Evolutionary conservation across 2,329 filamentous ascomycete genomes (phyloP), one percentile per base, ranked within the genome.

Genomic region (Ceratocystis diversiconidia): DNA sequence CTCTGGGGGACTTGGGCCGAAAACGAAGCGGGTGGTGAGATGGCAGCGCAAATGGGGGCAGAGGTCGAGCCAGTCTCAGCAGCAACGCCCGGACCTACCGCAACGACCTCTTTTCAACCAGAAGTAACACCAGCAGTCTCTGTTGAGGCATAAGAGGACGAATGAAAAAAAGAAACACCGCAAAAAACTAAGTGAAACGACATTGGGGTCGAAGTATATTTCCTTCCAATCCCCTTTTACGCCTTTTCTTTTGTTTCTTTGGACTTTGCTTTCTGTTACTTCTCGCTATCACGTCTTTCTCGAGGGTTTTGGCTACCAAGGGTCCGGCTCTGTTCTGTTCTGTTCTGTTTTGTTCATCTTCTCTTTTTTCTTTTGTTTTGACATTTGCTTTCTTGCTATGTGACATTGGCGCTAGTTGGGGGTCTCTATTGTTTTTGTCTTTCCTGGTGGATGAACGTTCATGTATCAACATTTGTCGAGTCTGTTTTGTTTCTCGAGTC

Each of bases 1-100:
- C 85, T 99, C 1, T 99, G 94, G 92, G 94, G 92, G 63, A 85
- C 87, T 46, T 99, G 94, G 94, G 94, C 94, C 0, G 94, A 97
- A 79, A 79, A 81, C 46, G 84, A 86, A 73, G 83, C 83, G 57
- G 83, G 83, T 67, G 84, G 83, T 62, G 83, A 85, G 73, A 83
- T 84, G 65, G 82, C 79, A 12, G 74, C 77, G 67, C 76, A 82
- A 61, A 75, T 79, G 67, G 76, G 79, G 70, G 74, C 76, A 6
- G 76, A 78, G 69, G 48, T 50, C 12, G 61, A 65, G 17, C 44
- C 65, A 12, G 62, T 65, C 2, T 28, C 43, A 22, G 28, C 55
- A 8, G 55, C 55, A 30, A 36, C 55, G 22, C 55, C 55, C 19
- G 5, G 8, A 4, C 5, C 55, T 3, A 10, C 55, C 3, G 55